Base-by-base conservation (phyloP, 2,329 filamentous ascomycete genomes). In the Neofusicoccum parvum region DNA sequence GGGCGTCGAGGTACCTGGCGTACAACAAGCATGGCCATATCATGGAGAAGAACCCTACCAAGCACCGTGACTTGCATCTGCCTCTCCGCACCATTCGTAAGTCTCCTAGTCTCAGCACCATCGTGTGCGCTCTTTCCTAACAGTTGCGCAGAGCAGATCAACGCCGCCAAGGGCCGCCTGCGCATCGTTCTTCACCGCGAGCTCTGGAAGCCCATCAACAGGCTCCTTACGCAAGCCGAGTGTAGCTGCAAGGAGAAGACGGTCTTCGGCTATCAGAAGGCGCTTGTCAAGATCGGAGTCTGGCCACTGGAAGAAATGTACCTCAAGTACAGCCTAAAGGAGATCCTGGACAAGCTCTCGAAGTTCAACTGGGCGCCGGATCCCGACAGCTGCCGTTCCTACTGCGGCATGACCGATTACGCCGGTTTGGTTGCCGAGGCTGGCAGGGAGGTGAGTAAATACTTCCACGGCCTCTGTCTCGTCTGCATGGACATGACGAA, bases 21-120 rank as follows among this genome's bases (percentile, higher is more conserved):
- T 78, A 78, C 70, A 66, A 76, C 41, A 65, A 65, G 12, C n/a
- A 58, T 7, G 70, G 72, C 5, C 69, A 72, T 37, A 71, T 76
- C 45, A 68, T 65, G n/a, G 74, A 75, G 53, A 59, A 56, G 4
- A 68, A 66, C 3, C 75, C 73, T 3, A 64, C 67, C n/a, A 67
- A 66, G 23, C 48, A 43, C n/a, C 2, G 9, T 1, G 15, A 45
- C 0, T 3, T 63, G 11, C 37, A 53, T 2, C 27, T 63, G 12
- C 48, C 48, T 5, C 3, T 3, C 4, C 20, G 20, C 6, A 5
- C 34, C 39, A 41, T 45, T 5, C 23, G 60, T 63, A 37, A 63
- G 60, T 23, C 14, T 12, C 5, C 5, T 27, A 15, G 2, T 41
- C 32, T 9, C 12, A 45, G 9, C 11, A 12, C 27, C 7, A 5